Percentiles rank a stretch among this genome's conserved stretches.
Conservation (phyloP, 805 yeast species). For the Clavispora santaluciae region DNA sequence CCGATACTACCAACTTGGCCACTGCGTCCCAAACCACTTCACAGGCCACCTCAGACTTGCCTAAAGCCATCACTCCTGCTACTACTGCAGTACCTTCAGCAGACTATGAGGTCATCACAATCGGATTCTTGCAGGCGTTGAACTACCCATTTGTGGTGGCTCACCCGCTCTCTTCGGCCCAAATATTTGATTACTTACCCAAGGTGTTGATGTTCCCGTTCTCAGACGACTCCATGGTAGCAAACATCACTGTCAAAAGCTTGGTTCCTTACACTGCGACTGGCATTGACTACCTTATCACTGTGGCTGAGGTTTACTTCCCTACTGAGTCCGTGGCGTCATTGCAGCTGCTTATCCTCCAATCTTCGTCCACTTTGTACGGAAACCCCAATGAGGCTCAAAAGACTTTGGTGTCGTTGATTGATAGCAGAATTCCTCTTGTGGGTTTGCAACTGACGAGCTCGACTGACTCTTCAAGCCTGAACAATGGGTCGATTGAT, state of each 20-base stretch:
- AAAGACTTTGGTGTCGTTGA: slow-evolving; percentile 54
- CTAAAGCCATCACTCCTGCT: slow-evolving; percentile 74
- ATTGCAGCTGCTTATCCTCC: slow-evolving; percentile 47
- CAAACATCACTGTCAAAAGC: slow-evolving; percentile 54
- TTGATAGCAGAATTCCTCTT: slow-evolving; percentile 67
- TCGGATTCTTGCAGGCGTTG: slow-evolving; percentile 75
- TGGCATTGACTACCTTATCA: slow-evolving; percentile 58
- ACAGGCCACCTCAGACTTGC: slow-evolving; percentile 49
- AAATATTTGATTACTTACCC: slow-evolving; percentile 83
- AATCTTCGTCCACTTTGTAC: slow-evolving; percentile 57
- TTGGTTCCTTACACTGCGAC: slow-evolving; percentile 69
- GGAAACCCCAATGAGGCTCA: slow-evolving; percentile 52
- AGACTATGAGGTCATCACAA: slow-evolving; percentile 51
- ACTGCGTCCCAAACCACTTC: slow-evolving; percentile 5
- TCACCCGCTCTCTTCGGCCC: slow-evolving; percentile 73
- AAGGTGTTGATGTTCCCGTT: slow-evolving; percentile 62
- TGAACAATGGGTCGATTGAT: slow-evolving; percentile 35
- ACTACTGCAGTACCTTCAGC: slow-evolving; percentile 43
- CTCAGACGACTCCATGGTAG: slow-evolving; percentile 18
- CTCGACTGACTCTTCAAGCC: slow-evolving; percentile 4
- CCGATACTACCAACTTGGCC: slow-evolving; percentile 6
- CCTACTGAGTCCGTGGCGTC: slow-evolving; percentile 49
- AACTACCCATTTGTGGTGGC: slow-evolving; percentile 81
- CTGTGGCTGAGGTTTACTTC: slow-evolving; percentile 85
- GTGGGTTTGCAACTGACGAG: slow-evolving; percentile 34